phyloP scores from a whole-genome alignment of 495 filamentous ascomycete genomes.

The Viridothelium virens region DNA sequence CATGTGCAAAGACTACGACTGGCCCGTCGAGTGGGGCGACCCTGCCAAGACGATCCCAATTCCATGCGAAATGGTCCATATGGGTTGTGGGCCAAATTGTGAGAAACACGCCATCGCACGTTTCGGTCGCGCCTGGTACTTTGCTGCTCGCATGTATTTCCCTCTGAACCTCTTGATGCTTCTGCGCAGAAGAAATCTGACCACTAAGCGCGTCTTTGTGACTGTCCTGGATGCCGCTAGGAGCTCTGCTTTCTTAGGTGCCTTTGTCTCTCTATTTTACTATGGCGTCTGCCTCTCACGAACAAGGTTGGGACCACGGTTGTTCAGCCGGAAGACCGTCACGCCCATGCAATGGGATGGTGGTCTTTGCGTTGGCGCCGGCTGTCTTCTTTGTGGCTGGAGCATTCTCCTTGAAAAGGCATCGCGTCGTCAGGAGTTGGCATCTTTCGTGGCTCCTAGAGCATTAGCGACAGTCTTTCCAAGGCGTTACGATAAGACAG shows the following conservation, averaged over 20 bases:
- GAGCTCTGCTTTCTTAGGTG: conserved; percentile 74
- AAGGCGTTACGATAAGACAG: conserved; percentile 58
- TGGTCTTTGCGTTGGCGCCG: conserved; percentile 65
- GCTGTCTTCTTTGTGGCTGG: conserved; percentile 78
- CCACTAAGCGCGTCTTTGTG: conserved; percentile 39
- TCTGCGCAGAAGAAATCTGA: conserved; percentile 10
- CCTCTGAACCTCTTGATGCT: conserved; percentile 61
- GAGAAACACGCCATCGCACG: conserved; percentile 68
- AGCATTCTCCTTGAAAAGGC: conserved; percentile 69
- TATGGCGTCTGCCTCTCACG: conserved; percentile 80
- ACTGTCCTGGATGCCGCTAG: conserved; percentile 56
- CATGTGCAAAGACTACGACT: conserved; percentile 67
- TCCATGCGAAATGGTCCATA: conserved; percentile 84
- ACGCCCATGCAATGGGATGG: conserved; percentile 55
- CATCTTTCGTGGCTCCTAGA: conserved; percentile 77
- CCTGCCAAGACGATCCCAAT: conserved; percentile 65
- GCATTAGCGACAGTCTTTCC: conserved; percentile 73
- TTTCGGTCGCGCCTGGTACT: conserved; percentile 63
- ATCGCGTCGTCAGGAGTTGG: conserved; percentile 65
- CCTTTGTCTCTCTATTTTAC: conserved; percentile 78
- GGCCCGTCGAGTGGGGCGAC: conserved; percentile 68
- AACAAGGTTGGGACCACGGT: conserved; percentile 65
- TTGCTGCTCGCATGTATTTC: conserved; percentile 71
- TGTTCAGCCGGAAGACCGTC: conserved; percentile 49
- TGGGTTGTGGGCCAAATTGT: conserved; percentile 67